A percentile compares a stretch with the other conserved stretches of the same genome.
Evolutionary conservation across 1,284 basidiomycete genomes (phyloP).

Genomic region (Moniliella sp.): DNA sequence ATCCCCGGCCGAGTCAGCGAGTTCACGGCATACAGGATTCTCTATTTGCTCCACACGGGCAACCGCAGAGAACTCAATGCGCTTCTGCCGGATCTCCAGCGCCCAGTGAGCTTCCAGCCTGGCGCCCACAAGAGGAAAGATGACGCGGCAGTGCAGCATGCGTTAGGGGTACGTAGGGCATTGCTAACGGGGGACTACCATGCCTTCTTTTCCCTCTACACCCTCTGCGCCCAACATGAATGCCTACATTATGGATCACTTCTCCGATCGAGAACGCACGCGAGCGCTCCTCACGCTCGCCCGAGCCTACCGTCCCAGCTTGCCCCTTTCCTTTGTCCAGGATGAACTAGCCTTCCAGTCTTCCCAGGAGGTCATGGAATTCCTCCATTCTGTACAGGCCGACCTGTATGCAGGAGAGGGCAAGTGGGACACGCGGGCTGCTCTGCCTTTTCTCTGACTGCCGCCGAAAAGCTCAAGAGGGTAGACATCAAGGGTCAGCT

Average conservation of each 20-base stretch:
- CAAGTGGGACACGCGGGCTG: not conserved
- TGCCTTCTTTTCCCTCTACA: slow-evolving; percentile 64
- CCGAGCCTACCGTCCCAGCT: slow-evolving; percentile 18
- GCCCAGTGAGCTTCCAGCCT: too few relatives aligned
- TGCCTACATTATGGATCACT: slow-evolving; percentile 96
- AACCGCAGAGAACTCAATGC: slow-evolving; percentile 51
- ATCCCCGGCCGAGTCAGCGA: slow-evolving; percentile 75
- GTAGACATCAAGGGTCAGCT: too few relatives aligned
- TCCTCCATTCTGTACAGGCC: slow-evolving; percentile 51
- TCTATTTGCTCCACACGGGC: slow-evolving; percentile 78
- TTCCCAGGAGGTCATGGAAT: slow-evolving; percentile 46
- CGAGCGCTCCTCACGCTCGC: slow-evolving; percentile 70
- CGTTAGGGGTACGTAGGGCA: slow-evolving; percentile 66
- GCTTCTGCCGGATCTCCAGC: not conserved
- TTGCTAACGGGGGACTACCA: slow-evolving; percentile 82
- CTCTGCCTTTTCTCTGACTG: too few relatives aligned
- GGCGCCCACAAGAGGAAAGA: slow-evolving; percentile 7
- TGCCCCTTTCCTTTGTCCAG: slow-evolving; percentile 56
- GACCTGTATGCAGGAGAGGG: slow-evolving; percentile 38
- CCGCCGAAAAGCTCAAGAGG: too few relatives aligned
- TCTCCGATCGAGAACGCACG: slow-evolving; percentile 70
- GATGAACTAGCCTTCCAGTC: slow-evolving; percentile 64
- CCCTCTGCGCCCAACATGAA: slow-evolving; percentile 84
- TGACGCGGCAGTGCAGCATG: slow-evolving; percentile 59
- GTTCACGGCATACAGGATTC: slow-evolving; percentile 88